Conservation (phyloP, 2,329 filamentous ascomycete genomes). For the Metarhizium brunneum region DNA sequence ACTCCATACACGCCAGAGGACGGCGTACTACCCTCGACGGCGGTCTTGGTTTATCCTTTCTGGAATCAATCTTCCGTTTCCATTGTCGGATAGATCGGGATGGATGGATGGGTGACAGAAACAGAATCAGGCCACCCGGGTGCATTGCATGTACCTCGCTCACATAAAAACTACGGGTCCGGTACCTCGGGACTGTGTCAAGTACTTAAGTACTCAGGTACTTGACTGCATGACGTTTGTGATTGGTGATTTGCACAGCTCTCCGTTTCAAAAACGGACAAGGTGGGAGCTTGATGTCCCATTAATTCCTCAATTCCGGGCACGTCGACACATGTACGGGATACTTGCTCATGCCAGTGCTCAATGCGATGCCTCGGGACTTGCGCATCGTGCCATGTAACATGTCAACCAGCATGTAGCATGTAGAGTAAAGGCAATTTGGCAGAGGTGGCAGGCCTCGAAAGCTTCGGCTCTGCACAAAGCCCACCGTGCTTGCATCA, state of each 20-base stretch:
- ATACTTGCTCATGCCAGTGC: too few species aligned
- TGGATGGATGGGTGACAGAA: neutral
- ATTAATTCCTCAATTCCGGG: neutral
- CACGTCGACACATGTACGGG: too few species aligned
- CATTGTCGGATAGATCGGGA: neutral
- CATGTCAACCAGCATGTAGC: too few species aligned
- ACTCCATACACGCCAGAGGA: too few species aligned
- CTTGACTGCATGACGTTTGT: too few species aligned
- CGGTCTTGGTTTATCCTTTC: neutral
- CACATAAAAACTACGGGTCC: neutral
- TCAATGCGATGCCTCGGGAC: neutral
- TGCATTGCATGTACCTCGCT: neutral
- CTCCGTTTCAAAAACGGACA: neutral
- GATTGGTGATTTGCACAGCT: too few species aligned
- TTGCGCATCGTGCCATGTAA: too few species aligned
- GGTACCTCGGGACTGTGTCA: neutral
- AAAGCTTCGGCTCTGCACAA: too few species aligned
- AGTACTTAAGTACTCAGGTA: too few species aligned
- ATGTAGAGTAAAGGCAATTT: too few species aligned
- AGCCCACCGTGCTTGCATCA: slow-evolving; percentile 5
- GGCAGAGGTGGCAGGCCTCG: too few species aligned
- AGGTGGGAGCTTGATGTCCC: neutral
- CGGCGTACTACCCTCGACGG: too few species aligned
- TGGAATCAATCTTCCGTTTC: neutral
- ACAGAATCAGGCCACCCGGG: neutral